Conservation (phyloP, 805 yeast species). For the Teunomyces cretensis region DNA sequence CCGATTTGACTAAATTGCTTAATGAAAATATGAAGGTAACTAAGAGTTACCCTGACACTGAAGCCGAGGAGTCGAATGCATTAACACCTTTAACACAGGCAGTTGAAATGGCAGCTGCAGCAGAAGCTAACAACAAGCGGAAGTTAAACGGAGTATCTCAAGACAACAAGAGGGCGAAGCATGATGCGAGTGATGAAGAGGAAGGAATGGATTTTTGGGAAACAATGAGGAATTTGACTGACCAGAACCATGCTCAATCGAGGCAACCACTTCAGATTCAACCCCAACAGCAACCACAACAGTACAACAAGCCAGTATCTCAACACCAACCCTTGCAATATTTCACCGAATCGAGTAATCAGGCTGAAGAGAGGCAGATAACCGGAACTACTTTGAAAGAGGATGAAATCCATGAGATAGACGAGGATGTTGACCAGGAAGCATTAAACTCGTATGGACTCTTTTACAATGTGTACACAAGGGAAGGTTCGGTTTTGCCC, state of each 20-base stretch:
- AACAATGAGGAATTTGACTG: slow-evolving; percentile 57
- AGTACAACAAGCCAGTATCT: slow-evolving; percentile 42
- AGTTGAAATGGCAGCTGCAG: slow-evolving; percentile 37
- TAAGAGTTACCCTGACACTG: not conserved
- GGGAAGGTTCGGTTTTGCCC: slow-evolving; percentile 30
- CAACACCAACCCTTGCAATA: slow-evolving; percentile 54
- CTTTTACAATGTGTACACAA: slow-evolving; percentile 35
- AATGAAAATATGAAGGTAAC: slow-evolving; percentile 28
- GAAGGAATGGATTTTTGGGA: slow-evolving; percentile 75
- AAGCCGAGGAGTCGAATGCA: slow-evolving; percentile 7
- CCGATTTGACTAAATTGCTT: slow-evolving; percentile 45
- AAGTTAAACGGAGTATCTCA: not conserved
- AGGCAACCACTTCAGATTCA: slow-evolving; percentile 5
- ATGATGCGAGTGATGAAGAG: slow-evolving; percentile 42
- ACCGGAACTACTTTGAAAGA: not conserved
- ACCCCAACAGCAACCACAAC: slow-evolving; percentile 5
- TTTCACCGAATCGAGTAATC: not conserved
- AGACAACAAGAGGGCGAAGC: slow-evolving; percentile 8
- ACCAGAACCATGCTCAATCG: slow-evolving; percentile 13
- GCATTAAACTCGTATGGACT: slow-evolving; percentile 35
- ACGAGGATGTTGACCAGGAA: slow-evolving; percentile 38
- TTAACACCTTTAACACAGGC: slow-evolving; percentile 43
- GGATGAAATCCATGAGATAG: slow-evolving; percentile 8
- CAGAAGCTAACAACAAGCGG: slow-evolving; percentile 19
- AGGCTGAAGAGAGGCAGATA: slow-evolving; percentile 4